A percentile compares a stretch with the other conserved stretches of the same genome.
These are phyloP conservation scores for Nicotiana paniculata DNA, from an alignment of 257 asterid species.

Conservation along the genomic window DNA sequence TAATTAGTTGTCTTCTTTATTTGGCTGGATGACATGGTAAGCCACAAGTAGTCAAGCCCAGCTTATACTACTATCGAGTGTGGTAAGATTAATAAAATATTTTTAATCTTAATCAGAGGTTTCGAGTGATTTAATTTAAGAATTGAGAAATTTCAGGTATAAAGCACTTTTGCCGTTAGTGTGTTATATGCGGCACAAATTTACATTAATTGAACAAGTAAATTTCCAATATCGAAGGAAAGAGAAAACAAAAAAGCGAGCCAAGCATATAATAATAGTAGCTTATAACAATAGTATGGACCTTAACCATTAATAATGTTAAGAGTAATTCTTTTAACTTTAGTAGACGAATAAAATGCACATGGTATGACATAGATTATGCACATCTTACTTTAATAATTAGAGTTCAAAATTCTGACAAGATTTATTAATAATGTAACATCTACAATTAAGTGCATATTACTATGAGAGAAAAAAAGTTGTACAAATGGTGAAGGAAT, in stretches of 20 bases:
- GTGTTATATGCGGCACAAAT: no score
- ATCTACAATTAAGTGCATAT: neutral
- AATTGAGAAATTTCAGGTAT: no score
- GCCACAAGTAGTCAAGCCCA: neutral
- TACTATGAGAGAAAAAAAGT: neutral
- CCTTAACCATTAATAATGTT: neutral
- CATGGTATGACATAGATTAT: constrained; percentile 4
- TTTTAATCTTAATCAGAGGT: neutral
- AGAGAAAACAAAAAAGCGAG: no score
- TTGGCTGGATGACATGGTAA: neutral
- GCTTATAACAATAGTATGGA: neutral
- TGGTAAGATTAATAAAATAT: no score
- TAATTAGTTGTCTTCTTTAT: no score
- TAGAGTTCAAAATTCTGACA: neutral
- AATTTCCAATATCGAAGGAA: no score
- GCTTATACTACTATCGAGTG: neutral
- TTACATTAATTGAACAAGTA: neutral
- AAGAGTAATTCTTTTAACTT: neutral
- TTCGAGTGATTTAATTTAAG: no score
- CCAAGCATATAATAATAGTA: no score
- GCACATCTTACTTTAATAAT: neutral
- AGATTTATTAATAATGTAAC: neutral
- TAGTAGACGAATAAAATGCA: neutral
- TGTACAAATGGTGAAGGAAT: constrained; percentile 2
- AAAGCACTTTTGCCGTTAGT: no score